Base-by-base conservation (phyloP, 495 filamentous ascomycete species). In the Saxophila tyrrhenica region DNA sequence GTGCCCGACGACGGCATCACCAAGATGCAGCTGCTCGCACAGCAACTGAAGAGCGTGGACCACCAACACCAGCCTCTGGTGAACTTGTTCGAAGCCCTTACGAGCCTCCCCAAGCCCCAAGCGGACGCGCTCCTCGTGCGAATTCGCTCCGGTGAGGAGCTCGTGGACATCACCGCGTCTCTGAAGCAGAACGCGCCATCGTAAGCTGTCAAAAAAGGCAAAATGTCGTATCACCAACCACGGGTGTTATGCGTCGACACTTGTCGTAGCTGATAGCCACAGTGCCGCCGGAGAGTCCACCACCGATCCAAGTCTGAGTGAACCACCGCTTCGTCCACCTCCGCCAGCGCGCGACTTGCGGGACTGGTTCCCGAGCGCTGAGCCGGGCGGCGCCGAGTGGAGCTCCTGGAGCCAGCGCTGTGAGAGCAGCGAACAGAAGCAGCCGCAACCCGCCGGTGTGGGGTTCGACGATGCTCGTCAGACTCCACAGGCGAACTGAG, bases 1-100 rank as follows among this genome's bases (percentile, higher is more conserved):
- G 52, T 56, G 21, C 15, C 51, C 3, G 15, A 53, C 2, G 53
- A 56, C 17, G 53, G 53, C 32, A 25, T 56, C 16, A 50, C 53
- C 2, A 19, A 42, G 16, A 56, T 50, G 53, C 53, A 56, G 38
- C 21, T 23, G 19, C 46, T 56, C 8, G 21, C 35, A 39, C 45
- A 56, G 20, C 16, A 43, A 20, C 32, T 56, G 9, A 22, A 50
- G 25, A 19, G 23, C 13, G 29, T 35, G 7, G 29, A 35, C 29
- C 7, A 35, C 29, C 5, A 35, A 7, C 13, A 13, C 29, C 7
- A 5, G 29, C 29, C 13, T 5, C 29, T 35, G 5, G 5, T 13
- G 29, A 13, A 13, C 5, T 35, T 35, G 7, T 35, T 35, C 29
- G 29, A 35, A 5, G 29, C 13, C 29, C 29, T 35, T 7, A 5